Evolutionary conservation across 768 basidiomycete genomes (phyloP).

Genomic region (Russula olivacea): DNA sequence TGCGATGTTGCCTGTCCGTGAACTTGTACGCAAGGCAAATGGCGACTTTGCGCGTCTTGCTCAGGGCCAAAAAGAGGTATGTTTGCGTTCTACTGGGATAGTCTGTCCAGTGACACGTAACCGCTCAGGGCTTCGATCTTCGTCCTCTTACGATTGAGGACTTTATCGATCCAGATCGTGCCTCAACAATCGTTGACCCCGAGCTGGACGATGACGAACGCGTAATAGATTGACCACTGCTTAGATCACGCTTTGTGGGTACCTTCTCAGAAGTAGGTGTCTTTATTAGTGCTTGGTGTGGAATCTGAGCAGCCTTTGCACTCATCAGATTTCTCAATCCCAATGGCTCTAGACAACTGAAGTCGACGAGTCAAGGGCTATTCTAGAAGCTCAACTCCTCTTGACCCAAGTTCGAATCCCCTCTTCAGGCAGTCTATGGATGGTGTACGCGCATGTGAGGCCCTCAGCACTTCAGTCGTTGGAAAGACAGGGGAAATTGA

Average conservation of each 20-base stretch:
- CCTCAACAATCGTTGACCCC: not conserved
- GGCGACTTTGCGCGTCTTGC: conserved; percentile 46
- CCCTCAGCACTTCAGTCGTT: too few species aligned
- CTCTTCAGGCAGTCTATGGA: not conserved
- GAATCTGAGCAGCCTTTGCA: not conserved
- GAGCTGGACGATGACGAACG: not conserved
- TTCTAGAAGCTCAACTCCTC: not conserved
- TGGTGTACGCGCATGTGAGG: not conserved
- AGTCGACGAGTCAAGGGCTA: not conserved
- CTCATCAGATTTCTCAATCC: not conserved
- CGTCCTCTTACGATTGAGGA: conserved; percentile 67
- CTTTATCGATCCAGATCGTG: conserved; percentile 47
- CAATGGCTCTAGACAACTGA: not conserved
- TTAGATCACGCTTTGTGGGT: conserved; percentile 1
- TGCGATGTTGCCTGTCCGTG: conserved; percentile 87
- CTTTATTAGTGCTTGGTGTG: not conserved
- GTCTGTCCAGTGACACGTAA: not conserved
- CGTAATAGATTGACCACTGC: conserved; percentile 4
- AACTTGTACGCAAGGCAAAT: conserved; percentile 59
- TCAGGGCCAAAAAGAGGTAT: conserved; percentile 41
- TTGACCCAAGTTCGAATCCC: not conserved
- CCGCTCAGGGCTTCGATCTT: conserved; percentile 67
- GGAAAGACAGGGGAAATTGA: not conserved
- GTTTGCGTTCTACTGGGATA: conserved; percentile 23
- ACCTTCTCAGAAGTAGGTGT: conserved; percentile 2